Evolutionary conservation across 75 land plant genomes (phyloP).

Genomic region (Picea glauca): DNA sequence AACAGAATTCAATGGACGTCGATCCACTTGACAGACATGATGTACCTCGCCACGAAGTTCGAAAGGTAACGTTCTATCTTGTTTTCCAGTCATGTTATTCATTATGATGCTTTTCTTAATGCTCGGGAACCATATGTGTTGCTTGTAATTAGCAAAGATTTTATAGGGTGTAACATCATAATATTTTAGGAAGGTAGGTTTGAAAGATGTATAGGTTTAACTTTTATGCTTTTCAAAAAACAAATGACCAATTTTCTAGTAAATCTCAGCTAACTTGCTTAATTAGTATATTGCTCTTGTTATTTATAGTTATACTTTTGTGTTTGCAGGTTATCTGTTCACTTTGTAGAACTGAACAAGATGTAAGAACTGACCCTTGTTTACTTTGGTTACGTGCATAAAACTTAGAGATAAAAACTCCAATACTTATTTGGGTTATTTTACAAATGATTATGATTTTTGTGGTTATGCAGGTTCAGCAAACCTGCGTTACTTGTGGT

Average conservation of each 20-base stretch:
- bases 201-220: no score
- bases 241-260: no score
- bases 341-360: slow-evolving; percentile 71
- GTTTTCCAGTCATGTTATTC: background rate
- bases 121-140: background rate
- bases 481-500: slow-evolving; percentile 64
- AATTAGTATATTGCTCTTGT: no score
- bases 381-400: no score
- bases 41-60: slow-evolving; percentile 45
- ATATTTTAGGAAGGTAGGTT: no score
- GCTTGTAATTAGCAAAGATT: background rate
- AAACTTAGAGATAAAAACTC: no score
- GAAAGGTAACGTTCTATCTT: slow-evolving; percentile 19
- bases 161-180: no score
- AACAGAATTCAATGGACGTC: slow-evolving; percentile 35
- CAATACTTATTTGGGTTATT: no score
- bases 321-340: slow-evolving; percentile 66
- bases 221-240: no score
- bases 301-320: no score
- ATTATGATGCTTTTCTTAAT: background rate
- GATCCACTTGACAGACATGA: slow-evolving; percentile 49
- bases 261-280: background rate
- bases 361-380: slow-evolving; percentile 26
- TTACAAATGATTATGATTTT: no score
- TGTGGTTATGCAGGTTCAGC: slow-evolving; percentile 39